phyloP scores from a whole-genome alignment of 768 basidiomycete genomes.

The Ephemerocybe angulata region DNA sequence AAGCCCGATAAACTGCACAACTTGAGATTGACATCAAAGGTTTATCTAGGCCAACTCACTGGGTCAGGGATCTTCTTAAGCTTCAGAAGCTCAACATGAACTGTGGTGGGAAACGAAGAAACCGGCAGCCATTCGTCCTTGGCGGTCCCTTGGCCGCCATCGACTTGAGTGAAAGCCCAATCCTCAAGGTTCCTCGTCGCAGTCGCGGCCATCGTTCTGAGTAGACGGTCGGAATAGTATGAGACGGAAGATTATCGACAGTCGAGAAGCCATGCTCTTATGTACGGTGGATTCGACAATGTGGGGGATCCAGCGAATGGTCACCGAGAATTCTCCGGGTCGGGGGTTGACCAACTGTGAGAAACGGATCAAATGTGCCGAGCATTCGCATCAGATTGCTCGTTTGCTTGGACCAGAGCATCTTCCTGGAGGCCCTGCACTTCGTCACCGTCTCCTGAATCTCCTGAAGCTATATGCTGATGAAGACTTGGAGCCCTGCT shows the following conservation, averaged over 20 bases:
- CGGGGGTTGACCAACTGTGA: neutral
- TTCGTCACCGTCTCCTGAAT: too few species aligned
- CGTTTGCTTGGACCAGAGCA: neutral
- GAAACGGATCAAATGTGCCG: constrained; percentile 1
- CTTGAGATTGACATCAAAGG: neutral
- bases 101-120: constrained; percentile 74
- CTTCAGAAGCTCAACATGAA: constrained; percentile 83
- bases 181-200: constrained; percentile 28
- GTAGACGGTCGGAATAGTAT: neutral
- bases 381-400: neutral
- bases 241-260: neutral
- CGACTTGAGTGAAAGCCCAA: constrained; percentile 70
- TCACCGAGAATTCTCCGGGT: constrained; percentile 27
- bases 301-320: constrained; percentile 7
- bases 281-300: neutral
- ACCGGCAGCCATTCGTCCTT: constrained; percentile 65
- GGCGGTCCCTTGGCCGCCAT: constrained; percentile 54
- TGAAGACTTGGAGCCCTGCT: too few species aligned
- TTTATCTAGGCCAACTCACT: constrained; percentile 36
- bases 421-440: too few species aligned
- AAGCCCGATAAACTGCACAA: constrained; percentile 62
- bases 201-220: constrained; percentile 1
- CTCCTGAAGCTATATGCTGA: too few species aligned
- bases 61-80: constrained; percentile 77
- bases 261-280: neutral